These are phyloP conservation scores for Plasmodium knowlesi DNA, from an alignment of 169 alveolate genomes.

Conservation along the genomic window DNA sequence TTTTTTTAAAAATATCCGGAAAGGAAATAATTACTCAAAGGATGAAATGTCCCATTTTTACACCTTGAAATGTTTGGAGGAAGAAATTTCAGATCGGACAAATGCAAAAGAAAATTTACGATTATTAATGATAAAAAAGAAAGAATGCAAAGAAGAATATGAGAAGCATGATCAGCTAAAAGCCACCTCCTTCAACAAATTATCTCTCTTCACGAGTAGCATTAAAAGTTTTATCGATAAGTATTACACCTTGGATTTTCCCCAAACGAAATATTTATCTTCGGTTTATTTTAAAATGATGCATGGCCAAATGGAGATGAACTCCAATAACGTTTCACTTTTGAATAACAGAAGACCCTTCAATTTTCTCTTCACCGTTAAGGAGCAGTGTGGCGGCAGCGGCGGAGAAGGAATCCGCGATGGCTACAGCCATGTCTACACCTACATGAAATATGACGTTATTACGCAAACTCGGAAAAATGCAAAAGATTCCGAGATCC, in stretches of 20 bases:
- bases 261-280: constrained; percentile 36
- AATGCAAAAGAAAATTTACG: constrained; percentile 58
- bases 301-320: constrained; percentile 40
- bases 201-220: constrained; percentile 29
- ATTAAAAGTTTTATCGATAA: constrained; percentile 44
- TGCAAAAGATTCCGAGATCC: not conserved
- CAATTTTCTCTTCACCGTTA: constrained; percentile 44
- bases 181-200: constrained; percentile 50
- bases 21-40: constrained; percentile 10
- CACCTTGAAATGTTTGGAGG: constrained; percentile 58
- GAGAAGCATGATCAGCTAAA: constrained; percentile 31
- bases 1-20: not conserved
- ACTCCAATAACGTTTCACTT: constrained; percentile 15
- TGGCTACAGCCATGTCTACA: constrained; percentile 13
- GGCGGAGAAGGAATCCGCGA: not conserved
- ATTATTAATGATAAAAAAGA: constrained; percentile 41
- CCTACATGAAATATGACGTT: constrained; percentile 47
- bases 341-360: constrained; percentile 45
- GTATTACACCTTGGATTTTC: constrained; percentile 10
- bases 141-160: constrained; percentile 30
- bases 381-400: constrained; percentile 5
- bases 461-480: constrained; percentile 22
- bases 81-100: constrained; percentile 43
- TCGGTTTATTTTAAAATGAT: constrained; percentile 41
- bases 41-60: constrained; percentile 41